Evolutionary conservation across 2,329 filamentous ascomycete genomes (phyloP).

Genomic region (Aspergillus awamori): DNA sequence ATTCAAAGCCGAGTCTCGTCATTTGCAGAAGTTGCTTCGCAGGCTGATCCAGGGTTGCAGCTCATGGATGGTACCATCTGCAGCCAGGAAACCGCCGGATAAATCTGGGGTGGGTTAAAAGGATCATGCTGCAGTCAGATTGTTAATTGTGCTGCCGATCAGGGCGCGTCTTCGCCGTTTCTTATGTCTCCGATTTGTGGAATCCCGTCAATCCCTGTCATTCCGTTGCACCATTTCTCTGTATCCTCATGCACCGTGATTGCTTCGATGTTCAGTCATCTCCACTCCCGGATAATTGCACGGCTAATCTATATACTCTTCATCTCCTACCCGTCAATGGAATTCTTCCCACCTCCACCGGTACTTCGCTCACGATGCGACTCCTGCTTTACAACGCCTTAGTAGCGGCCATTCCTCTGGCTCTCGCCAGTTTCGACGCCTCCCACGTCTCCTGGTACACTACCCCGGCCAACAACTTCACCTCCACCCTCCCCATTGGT

Average conservation of each 20-base stretch:
- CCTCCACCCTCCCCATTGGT: slow-evolving; percentile 22
- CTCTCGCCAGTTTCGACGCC: background rate
- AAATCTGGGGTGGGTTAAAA: background rate
- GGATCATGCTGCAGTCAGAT: background rate
- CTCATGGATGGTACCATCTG: background rate
- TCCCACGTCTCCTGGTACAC: slow-evolving; percentile 15
- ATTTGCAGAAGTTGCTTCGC: too few relatives aligned
- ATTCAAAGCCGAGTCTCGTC: too few relatives aligned
- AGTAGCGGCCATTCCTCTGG: too few relatives aligned
- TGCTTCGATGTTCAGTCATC: background rate
- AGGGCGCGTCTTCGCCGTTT: background rate
- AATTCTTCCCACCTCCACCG: background rate
- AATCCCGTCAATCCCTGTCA: background rate
- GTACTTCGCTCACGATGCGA: background rate
- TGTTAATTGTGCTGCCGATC: background rate
- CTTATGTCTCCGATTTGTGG: background rate
- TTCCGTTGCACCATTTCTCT: background rate
- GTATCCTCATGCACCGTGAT: background rate
- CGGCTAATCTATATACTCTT: background rate
- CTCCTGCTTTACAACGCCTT: background rate
- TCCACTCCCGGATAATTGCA: background rate
- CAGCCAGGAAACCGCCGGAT: background rate
- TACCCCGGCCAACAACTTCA: slow-evolving; percentile 22
- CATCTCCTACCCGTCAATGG: too few relatives aligned
- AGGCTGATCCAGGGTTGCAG: too few relatives aligned